Evolutionary conservation across 2,329 filamentous ascomycete species (phyloP), one percentile per base, ranked within the genome.

Genomic region (Rhinocladiella similis): DNA sequence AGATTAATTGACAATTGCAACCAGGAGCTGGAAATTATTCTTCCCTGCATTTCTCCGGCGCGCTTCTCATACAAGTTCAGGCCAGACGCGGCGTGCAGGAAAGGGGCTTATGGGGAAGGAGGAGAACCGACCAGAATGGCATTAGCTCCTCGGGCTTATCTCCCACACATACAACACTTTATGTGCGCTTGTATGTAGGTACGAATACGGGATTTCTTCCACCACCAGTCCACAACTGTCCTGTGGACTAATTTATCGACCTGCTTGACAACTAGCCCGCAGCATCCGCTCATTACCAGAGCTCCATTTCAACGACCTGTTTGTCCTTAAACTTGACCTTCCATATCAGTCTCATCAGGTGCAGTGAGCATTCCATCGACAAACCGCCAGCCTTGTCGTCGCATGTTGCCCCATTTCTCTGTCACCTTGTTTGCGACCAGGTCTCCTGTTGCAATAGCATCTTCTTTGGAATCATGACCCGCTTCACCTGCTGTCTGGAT

Each of bases 391-490:
- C 91, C 91, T 19, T 81, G 74, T 39, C 74, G 72, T 70, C 83
- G 80, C 78, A 94, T 77, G 29, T 74, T 72, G 60, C 80, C 83
- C 90, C 91, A 96, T 60, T 84, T 80, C 53, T 87, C 80, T 50
- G 78, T 80, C 5, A 95, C 80, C 70, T 86, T 89, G 48, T 85
- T 79, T 46, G 88, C 78, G 0, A 96, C 89, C 50, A 99, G 72
- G 58, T 97, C 91, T 0, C 93, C 94, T 0, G 95, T 93, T 0
- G 92, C 90, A 46, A 87, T 82, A 0, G 94, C 91, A 69, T 99
- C 94, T 71, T 99, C 94, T 22, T 87, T 88, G 22, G 90, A 96
- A 74, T 99, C 94, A 71, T 99, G 94, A 0, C 94, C 94, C 18
- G 72, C 65, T 57, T 76, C 75, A 12, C 76, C 82, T 42, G 86